Conservation (phyloP, 2,329 filamentous ascomycete species). For the Fusarium sublunatum region DNA sequence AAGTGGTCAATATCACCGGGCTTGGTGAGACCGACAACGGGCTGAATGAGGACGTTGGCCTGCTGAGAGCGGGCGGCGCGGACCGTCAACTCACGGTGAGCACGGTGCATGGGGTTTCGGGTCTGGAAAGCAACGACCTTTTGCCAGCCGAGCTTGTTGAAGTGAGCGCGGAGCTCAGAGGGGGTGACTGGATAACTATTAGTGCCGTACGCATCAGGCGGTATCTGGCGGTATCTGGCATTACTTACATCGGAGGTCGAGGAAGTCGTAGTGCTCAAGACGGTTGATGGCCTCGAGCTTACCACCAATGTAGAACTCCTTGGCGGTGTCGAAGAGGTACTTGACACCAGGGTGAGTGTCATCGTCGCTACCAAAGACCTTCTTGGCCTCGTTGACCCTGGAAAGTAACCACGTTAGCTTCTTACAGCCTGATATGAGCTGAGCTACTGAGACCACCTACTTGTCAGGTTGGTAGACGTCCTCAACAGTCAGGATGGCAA, state of each 20-base stretch:
- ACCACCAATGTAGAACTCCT: constrained; percentile 94
- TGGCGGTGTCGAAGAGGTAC: constrained; percentile 83
- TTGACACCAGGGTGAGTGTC: constrained; percentile 92
- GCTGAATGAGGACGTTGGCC: constrained; percentile 98
- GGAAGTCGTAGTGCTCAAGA: constrained; percentile 98
- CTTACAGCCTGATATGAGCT: not conserved
- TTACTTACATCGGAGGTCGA: constrained; percentile 86
- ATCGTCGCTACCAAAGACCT: constrained; percentile 93
- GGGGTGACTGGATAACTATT: constrained; percentile 75
- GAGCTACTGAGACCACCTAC: constrained; percentile 62
- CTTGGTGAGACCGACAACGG: constrained; percentile 97
- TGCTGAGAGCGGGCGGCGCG: constrained; percentile 94
- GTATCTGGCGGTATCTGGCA: not conserved
- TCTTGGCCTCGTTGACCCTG: constrained; percentile 87
- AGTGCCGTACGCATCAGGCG: constrained; percentile 10
- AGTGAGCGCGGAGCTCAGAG: constrained; percentile 92
- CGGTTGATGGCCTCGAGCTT: constrained; percentile 96
- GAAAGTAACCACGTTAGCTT: constrained; percentile 34
- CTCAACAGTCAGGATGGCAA: constrained; percentile 94
- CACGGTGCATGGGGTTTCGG: constrained; percentile 98
- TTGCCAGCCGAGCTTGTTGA: constrained; percentile 99
- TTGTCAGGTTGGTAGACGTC: constrained; percentile 97
- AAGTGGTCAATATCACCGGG: constrained; percentile 99
- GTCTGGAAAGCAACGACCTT: constrained; percentile 99
- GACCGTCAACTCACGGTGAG: constrained; percentile 97